Conservation (phyloP, 192 early-diverging fungal genomes). For the Coemansia sp. region DNA sequence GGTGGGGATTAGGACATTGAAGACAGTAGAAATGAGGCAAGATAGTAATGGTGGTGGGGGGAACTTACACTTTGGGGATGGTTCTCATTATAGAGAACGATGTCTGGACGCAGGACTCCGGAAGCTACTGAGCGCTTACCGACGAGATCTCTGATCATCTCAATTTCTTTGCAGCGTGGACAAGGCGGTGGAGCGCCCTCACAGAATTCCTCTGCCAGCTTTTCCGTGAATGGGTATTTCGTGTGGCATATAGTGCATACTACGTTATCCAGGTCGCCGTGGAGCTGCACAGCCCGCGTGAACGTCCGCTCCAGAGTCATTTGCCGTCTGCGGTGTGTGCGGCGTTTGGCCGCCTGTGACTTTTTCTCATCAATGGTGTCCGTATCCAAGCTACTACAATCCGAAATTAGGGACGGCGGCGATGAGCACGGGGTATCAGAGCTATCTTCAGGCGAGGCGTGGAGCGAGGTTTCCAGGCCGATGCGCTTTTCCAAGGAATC, state of each 20-base stretch:
- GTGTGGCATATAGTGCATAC: slow-evolving; percentile 83
- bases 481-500: slow-evolving; percentile 84
- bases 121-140: slow-evolving; percentile 76
- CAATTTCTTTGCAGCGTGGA: slow-evolving; percentile 56
- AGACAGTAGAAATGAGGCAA: not conserved
- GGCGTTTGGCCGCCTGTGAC: not conserved
- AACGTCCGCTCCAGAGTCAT: slow-evolving; percentile 53
- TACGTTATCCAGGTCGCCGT: slow-evolving; percentile 83
- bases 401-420: not conserved
- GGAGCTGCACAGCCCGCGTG: slow-evolving; percentile 82
- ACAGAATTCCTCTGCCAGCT: slow-evolving; percentile 62
- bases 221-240: slow-evolving; percentile 61
- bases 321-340: slow-evolving; percentile 13
- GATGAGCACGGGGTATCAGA: not conserved
- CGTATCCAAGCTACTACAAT: not conserved
- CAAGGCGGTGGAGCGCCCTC: slow-evolving; percentile 70
- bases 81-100: slow-evolving; percentile 91
- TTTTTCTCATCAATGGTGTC: not conserved
- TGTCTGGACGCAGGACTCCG: slow-evolving; percentile 84
- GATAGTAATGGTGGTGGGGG: not conserved
- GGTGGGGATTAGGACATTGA: not conserved
- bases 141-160: slow-evolving; percentile 37
- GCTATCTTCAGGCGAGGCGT: not conserved
- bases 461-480: slow-evolving; percentile 58
- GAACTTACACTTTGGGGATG: slow-evolving; percentile 50